phyloP scores from a whole-genome alignment of 257 asterid species.

The Jacaranda copaia region DNA sequence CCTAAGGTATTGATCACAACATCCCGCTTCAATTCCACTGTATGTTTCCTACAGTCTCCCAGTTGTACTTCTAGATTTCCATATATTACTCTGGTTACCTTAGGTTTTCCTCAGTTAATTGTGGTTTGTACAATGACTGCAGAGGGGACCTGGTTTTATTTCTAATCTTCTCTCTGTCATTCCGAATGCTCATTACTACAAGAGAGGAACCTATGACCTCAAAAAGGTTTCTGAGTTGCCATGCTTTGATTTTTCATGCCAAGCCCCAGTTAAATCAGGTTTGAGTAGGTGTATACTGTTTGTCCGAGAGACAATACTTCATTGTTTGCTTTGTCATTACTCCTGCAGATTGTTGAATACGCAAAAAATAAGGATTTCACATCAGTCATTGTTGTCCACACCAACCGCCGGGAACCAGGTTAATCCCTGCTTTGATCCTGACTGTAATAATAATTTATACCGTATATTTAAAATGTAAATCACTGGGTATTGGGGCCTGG shows the following conservation, averaged over 20 bases:
- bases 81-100: background rate
- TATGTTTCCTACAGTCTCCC: constrained; percentile 39
- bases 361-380: constrained; percentile 84
- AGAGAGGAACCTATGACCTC: constrained; percentile 94
- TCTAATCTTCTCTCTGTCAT: constrained; percentile 73
- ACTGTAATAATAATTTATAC: background rate
- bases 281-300: constrained; percentile 1
- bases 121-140: constrained; percentile 37
- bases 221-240: constrained; percentile 60
- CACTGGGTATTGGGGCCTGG: background rate
- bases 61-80: background rate
- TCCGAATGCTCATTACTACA: constrained; percentile 83
- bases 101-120: constrained; percentile 17
- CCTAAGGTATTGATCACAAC: constrained; percentile 92
- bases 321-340: constrained; percentile 12
- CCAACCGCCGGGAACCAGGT: constrained; percentile 98
- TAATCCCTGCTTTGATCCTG: constrained; percentile 4
- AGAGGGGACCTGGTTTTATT: constrained; percentile 96
- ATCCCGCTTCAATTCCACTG: constrained; percentile 87
- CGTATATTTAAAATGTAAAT: background rate
- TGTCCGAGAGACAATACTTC: background rate
- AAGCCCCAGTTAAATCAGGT: background rate
- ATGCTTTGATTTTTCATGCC: background rate
- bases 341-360: constrained; percentile 78
- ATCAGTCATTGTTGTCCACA: constrained; percentile 86